These are phyloP conservation scores for Pichia occidentalis DNA, from an alignment of 805 yeast species.

Conservation along the genomic window DNA sequence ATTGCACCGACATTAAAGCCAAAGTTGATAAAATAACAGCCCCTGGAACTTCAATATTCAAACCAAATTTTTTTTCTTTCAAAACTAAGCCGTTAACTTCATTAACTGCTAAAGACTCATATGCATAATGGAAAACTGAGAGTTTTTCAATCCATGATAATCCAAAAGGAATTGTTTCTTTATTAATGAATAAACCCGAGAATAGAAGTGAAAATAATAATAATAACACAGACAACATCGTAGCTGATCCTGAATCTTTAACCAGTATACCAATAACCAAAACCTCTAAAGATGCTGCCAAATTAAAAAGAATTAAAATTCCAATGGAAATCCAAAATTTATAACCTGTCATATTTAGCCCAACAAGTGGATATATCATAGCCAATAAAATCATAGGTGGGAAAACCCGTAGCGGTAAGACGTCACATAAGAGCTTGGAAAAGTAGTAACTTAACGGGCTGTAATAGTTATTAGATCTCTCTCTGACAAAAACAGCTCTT, in stretches of 20 bases:
- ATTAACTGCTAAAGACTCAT: conserved; percentile 86
- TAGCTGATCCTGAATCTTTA: conserved; percentile 88
- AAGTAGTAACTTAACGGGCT: conserved; percentile 78
- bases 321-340: conserved; percentile 65
- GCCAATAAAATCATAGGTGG: conserved; percentile 82
- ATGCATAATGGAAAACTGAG: conserved; percentile 92
- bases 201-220: conserved; percentile 80
- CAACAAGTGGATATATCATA: conserved; percentile 85
- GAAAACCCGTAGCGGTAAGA: conserved; percentile 84
- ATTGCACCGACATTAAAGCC: conserved; percentile 85
- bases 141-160: conserved; percentile 74
- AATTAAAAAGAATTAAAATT: conserved; percentile 74
- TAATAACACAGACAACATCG: conserved; percentile 78
- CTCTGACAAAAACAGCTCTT: conserved; percentile 83
- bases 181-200: conserved; percentile 90
- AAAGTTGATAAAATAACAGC: conserved; percentile 95
- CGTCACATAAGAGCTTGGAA: conserved; percentile 84
- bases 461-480: conserved; percentile 91
- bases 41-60: conserved; percentile 94
- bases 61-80: conserved; percentile 84
- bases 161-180: conserved; percentile 43
- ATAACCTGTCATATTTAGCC: conserved; percentile 69
- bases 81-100: conserved; percentile 84
- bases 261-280: conserved; percentile 82
- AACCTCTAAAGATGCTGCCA: conserved; percentile 80